phyloP scores from a whole-genome alignment of 1,139 yeast genomes.

The Suhomyces yuchorum region DNA sequence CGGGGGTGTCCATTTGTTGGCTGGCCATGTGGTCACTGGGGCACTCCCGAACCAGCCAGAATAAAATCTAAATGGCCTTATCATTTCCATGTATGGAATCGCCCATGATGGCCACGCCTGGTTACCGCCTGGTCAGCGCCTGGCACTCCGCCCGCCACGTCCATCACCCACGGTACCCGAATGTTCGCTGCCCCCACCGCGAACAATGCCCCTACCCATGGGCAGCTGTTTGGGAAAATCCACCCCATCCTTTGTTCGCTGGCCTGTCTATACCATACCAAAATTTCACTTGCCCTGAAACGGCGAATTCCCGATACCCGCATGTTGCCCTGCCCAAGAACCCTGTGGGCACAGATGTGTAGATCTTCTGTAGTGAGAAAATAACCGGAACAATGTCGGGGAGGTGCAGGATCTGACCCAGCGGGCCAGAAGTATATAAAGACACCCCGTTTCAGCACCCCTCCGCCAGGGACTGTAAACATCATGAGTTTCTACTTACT shows the following conservation, averaged over 20 bases:
- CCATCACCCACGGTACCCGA: background rate
- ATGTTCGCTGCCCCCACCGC: background rate
- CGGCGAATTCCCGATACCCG: background rate
- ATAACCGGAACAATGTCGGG: slow-evolving; percentile 3
- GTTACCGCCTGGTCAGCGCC: too few relatives aligned
- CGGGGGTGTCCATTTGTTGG: background rate
- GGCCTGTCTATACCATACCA: background rate
- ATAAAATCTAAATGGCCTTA: background rate
- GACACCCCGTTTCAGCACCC: background rate
- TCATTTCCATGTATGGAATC: background rate
- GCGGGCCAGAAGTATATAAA: slow-evolving; percentile 1
- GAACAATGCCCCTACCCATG: background rate
- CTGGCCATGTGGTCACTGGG: background rate
- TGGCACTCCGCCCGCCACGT: too few relatives aligned
- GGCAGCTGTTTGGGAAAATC: background rate
- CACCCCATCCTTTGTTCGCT: background rate
- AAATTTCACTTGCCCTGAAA: slow-evolving; percentile 1
- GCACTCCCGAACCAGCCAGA: background rate
- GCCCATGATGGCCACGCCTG: background rate
- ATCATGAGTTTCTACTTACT: slow-evolving; percentile 21
- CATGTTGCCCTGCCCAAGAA: slow-evolving; percentile 3
- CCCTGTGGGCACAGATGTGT: slow-evolving; percentile 6
- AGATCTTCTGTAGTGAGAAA: slow-evolving; percentile 5
- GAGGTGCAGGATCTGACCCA: background rate
- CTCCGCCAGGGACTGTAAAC: background rate